A percentile compares a stretch with the other conserved stretches of the same genome.
These are phyloP conservation scores for Pachysandra terminalis DNA, from an alignment of 164 flowering plant genomes.

Conservation along the genomic window DNA sequence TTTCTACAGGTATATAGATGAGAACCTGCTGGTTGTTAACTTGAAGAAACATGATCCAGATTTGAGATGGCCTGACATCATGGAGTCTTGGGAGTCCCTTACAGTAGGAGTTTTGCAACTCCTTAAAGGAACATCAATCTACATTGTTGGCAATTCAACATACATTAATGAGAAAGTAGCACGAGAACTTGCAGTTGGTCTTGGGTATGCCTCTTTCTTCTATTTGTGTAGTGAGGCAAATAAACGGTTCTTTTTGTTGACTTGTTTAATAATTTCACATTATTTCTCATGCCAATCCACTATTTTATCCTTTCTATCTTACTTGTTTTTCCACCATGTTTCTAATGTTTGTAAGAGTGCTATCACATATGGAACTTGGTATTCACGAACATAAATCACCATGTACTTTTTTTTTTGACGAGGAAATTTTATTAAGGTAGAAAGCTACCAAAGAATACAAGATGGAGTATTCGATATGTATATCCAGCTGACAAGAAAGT, in stretches of 20 bases:
- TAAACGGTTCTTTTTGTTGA: background rate
- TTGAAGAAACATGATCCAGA: constrained; percentile 83
- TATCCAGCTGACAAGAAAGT: no score
- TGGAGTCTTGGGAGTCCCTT: constrained; percentile 94
- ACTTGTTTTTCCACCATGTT: no score
- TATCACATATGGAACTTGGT: background rate
- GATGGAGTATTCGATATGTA: no score
- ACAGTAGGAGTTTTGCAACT: constrained; percentile 59
- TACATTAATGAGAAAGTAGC: constrained; percentile 82
- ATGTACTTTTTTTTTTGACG: background rate
- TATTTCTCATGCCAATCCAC: background rate
- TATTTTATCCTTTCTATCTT: background rate
- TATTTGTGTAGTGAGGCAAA: background rate
- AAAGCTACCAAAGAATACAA: no score
- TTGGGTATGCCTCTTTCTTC: constrained; percentile 52
- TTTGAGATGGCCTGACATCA: constrained; percentile 89
- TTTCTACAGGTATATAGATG: constrained; percentile 80
- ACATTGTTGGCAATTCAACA: constrained; percentile 82
- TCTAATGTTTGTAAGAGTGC: background rate
- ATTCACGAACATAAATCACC: background rate
- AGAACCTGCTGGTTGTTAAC: constrained; percentile 77
- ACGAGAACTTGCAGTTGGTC: constrained; percentile 82
- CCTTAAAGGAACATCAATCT: constrained; percentile 82
- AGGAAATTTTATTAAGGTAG: no score
- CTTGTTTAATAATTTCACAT: background rate